These are phyloP conservation scores for Seiridium unicorne DNA, from an alignment of 2,329 filamentous ascomycete species.

Conservation along the genomic window DNA sequence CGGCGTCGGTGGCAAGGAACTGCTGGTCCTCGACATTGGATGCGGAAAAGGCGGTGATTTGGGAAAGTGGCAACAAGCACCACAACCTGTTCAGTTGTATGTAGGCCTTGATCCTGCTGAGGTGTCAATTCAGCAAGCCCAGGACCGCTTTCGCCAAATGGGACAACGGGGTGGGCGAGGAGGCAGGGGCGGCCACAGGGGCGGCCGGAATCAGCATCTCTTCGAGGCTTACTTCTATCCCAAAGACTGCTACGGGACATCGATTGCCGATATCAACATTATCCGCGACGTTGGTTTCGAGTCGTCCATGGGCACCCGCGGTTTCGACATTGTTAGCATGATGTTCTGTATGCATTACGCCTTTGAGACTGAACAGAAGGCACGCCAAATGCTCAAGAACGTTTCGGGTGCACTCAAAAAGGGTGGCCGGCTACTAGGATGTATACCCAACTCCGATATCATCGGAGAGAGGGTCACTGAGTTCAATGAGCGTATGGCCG, in stretches of 20 bases:
- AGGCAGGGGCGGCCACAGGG: conserved; percentile 47
- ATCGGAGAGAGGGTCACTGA: conserved; percentile 75
- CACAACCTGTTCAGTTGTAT: conserved; percentile 88
- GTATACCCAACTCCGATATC: conserved; percentile 95
- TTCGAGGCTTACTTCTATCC: conserved; percentile 87
- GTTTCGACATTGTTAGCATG: conserved; percentile 95
- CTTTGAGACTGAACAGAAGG: conserved; percentile 89
- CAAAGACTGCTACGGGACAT: conserved; percentile 90
- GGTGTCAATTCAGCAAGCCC: conserved; percentile 86
- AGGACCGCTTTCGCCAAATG: conserved; percentile 79
- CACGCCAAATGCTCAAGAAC: conserved; percentile 88
- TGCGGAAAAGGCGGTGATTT: conserved; percentile 97
- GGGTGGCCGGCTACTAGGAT: conserved; percentile 89
- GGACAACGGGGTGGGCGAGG: conserved; percentile 47
- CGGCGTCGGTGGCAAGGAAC: conserved; percentile 50
- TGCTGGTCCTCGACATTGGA: conserved; percentile 88
- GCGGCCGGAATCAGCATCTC: conserved; percentile 51
- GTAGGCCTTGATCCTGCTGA: conserved; percentile 93
- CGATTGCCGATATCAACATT: conserved; percentile 77
- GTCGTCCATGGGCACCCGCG: conserved; percentile 70
- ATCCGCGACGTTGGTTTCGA: conserved; percentile 88
- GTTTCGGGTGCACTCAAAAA: conserved; percentile 89
- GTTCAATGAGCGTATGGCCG: conserved; percentile 62
- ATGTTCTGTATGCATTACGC: conserved; percentile 99
- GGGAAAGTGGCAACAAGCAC: conserved; percentile 92